Conservation (phyloP, 108 stramenopile species). For the Nannochloropsis oceanica region DNA sequence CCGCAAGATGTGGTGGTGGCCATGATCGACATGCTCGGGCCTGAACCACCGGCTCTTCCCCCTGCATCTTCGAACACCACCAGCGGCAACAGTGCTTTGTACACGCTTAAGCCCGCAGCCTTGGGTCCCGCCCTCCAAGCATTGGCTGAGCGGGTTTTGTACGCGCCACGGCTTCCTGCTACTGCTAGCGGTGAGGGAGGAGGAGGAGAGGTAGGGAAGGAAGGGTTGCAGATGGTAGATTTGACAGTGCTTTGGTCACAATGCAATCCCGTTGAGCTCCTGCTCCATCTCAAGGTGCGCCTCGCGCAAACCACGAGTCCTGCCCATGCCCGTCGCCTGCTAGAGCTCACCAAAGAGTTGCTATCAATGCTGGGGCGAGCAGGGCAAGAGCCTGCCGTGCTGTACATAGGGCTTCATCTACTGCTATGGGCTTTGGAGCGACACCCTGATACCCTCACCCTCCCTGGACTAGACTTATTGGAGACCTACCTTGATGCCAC, state of each 20-base stretch:
- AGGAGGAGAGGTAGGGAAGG: neutral
- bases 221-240: neutral
- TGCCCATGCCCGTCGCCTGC: neutral
- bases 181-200: neutral
- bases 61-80: neutral
- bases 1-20: neutral
- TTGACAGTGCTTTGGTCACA: neutral
- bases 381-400: neutral
- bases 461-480: neutral
- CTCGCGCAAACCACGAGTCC: neutral
- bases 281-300: neutral
- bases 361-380: neutral
- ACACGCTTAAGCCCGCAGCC: neutral
- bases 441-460: neutral
- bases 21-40: neutral
- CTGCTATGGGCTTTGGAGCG: neutral
- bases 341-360: neutral
- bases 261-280: neutral
- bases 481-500: neutral
- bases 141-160: neutral
- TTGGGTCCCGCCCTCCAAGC: neutral
- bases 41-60: neutral
- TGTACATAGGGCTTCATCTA: neutral
- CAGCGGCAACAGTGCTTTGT: neutral
- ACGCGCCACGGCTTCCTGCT: neutral